Evolutionary conservation across 345 rosid genomes (phyloP).

Genomic region (Syzygium oleosum): DNA sequence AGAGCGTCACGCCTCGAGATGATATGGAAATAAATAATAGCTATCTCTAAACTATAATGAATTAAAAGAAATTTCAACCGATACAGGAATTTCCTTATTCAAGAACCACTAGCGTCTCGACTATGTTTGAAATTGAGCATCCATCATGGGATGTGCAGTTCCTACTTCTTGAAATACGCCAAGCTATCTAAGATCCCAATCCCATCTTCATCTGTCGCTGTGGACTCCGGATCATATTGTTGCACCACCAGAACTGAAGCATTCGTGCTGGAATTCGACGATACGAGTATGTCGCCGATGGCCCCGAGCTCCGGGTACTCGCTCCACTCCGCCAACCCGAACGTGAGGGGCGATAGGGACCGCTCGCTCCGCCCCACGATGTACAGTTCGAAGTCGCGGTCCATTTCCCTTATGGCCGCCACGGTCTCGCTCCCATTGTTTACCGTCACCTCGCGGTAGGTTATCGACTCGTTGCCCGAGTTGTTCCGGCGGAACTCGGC

Average conservation of each 20-base stretch:
- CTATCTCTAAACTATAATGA: not conserved
- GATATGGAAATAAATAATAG: not conserved
- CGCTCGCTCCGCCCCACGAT: conserved; percentile 27
- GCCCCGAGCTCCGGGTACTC: conserved; percentile 31
- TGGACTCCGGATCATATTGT: conserved; percentile 2
- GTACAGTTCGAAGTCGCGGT: conserved; percentile 8
- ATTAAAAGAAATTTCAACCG: not conserved
- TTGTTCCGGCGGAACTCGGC: conserved; percentile 22
- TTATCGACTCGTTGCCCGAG: conserved; percentile 1
- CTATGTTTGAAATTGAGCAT: no score
- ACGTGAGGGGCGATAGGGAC: conserved; percentile 14
- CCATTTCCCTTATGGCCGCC: conserved; percentile 2
- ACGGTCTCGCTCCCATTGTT: conserved; percentile 21
- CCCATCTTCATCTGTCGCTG: not conserved
- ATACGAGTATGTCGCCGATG: conserved; percentile 16
- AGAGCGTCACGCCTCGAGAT: not conserved
- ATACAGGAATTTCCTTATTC: no score
- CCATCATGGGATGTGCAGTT: not conserved
- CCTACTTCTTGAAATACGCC: not conserved
- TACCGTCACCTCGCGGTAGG: conserved; percentile 15
- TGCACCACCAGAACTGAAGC: conserved; percentile 34
- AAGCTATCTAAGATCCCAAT: not conserved
- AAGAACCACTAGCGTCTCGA: no score
- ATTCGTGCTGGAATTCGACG: conserved; percentile 3
- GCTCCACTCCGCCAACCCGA: conserved; percentile 20